These are phyloP conservation scores for Pseudocercospora eumusae DNA, from an alignment of 2,329 filamentous ascomycete genomes.

Conservation along the genomic window DNA sequence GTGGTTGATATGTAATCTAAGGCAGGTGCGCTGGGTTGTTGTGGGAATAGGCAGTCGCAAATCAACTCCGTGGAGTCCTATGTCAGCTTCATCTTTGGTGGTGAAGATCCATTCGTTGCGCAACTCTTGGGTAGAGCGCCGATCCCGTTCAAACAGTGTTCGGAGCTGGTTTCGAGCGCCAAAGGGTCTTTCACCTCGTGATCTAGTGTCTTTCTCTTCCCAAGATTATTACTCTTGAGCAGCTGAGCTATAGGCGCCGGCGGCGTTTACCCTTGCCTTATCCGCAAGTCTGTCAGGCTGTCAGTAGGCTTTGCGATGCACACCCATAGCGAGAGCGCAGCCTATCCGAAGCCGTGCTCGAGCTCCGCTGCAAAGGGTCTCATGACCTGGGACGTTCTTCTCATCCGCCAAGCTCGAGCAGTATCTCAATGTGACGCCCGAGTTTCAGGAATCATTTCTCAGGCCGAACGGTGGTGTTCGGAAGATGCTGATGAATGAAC, in stretches of 20 bases:
- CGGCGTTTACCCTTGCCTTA: background rate
- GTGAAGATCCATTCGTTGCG: background rate
- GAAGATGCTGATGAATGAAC: background rate
- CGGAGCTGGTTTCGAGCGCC: background rate
- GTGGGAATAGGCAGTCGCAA: background rate
- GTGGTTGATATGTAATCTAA: background rate
- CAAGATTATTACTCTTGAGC: background rate
- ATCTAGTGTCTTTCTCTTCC: background rate
- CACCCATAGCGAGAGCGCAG: background rate
- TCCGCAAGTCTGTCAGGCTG: background rate
- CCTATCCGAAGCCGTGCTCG: background rate
- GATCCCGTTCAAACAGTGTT: no score
- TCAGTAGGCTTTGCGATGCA: slow-evolving; percentile 6
- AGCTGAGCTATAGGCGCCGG: background rate
- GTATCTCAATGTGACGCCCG: slow-evolving; percentile 1
- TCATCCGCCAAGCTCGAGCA: background rate
- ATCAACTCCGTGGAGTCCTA: background rate
- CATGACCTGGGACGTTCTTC: background rate
- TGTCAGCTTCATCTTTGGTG: background rate
- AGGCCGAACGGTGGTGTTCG: background rate
- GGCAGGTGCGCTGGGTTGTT: background rate
- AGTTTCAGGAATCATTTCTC: slow-evolving; percentile 3
- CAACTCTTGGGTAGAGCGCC: background rate
- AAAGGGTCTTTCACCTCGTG: background rate
- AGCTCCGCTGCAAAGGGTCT: background rate